Evolutionary conservation across 2,329 filamentous ascomycete species (phyloP).

Genomic region (Diplodia mutila): DNA sequence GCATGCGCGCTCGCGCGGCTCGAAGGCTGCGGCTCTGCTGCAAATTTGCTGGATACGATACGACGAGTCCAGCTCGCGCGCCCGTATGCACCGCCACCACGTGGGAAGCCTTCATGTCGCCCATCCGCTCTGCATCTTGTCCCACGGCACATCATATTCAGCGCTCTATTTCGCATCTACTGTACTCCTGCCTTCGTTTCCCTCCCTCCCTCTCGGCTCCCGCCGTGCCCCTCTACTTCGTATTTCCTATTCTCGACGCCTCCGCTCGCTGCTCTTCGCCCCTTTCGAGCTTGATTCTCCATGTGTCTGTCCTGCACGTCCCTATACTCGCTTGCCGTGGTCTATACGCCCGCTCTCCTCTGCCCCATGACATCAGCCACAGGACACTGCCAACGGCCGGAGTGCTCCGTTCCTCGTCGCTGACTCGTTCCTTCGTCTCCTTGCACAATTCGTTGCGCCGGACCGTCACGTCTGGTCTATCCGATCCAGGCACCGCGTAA

Average conservation of each 20-base stretch:
- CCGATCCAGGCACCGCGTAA: slow-evolving; percentile 16
- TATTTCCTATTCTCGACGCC: neutral
- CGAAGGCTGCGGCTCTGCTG: slow-evolving; percentile 8
- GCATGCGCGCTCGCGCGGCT: neutral
- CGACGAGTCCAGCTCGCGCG: neutral
- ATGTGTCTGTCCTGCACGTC: neutral
- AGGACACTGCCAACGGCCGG: too few species aligned
- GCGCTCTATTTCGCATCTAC: too few species aligned
- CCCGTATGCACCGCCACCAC: neutral
- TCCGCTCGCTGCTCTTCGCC: neutral
- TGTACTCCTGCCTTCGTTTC: too few species aligned
- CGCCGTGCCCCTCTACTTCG: neutral
- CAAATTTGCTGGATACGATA: slow-evolving; percentile 21
- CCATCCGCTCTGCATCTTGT: too few species aligned
- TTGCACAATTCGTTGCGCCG: neutral
- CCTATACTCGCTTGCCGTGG: slow-evolving; percentile 15
- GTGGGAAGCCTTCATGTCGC: neutral
- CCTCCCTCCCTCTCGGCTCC: neutral
- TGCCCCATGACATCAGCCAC: neutral
- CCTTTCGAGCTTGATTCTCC: neutral
- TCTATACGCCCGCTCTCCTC: neutral
- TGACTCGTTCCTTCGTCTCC: neutral
- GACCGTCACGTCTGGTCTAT: slow-evolving; percentile 9
- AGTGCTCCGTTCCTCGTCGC: neutral
- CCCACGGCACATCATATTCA: neutral